phyloP scores from a whole-genome alignment of 768 basidiomycete genomes.

The Melanogaster broomeanus region DNA sequence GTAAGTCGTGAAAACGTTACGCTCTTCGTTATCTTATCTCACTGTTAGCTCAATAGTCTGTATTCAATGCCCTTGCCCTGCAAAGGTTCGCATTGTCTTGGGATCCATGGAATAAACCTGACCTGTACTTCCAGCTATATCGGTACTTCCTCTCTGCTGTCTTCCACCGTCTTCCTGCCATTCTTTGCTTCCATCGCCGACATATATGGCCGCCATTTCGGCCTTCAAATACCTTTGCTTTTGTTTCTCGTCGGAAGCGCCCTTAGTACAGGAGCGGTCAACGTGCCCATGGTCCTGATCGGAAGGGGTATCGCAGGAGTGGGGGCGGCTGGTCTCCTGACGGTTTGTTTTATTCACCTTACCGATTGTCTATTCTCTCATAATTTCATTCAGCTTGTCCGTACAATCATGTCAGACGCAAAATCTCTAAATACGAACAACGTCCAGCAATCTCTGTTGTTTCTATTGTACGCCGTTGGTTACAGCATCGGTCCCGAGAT shows the following conservation, averaged over 20 bases:
- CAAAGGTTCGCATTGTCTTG: not conserved
- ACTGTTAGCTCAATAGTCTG: not conserved
- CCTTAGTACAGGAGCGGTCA: slow-evolving; percentile 41
- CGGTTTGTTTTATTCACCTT: slow-evolving; percentile 3
- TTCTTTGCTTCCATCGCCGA: slow-evolving; percentile 43
- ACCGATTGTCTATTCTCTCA: no score
- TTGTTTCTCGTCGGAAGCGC: slow-evolving; percentile 43
- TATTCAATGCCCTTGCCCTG: not conserved
- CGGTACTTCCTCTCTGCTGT: slow-evolving; percentile 44
- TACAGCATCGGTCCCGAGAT: slow-evolving; percentile 46
- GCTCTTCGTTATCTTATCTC: no score
- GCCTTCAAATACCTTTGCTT: slow-evolving; percentile 36
- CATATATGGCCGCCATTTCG: slow-evolving; percentile 41
- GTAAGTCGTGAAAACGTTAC: no score
- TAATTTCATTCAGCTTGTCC: slow-evolving; percentile 31
- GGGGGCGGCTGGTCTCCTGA: slow-evolving; percentile 37
- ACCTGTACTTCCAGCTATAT: slow-evolving; percentile 32
- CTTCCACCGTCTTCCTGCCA: slow-evolving; percentile 46
- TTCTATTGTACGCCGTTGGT: slow-evolving; percentile 45
- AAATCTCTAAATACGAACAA: slow-evolving; percentile 44
- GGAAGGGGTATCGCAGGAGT: slow-evolving; percentile 43
- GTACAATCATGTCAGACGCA: slow-evolving; percentile 47
- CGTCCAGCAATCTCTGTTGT: slow-evolving; percentile 41
- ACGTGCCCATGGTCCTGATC: slow-evolving; percentile 40
- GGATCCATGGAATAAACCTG: no score